Percentiles rank a stretch among this genome's conserved stretches.
These are phyloP conservation scores for Auriscalpium vulgare DNA, from an alignment of 768 basidiomycete genomes.

Conservation along the genomic window DNA sequence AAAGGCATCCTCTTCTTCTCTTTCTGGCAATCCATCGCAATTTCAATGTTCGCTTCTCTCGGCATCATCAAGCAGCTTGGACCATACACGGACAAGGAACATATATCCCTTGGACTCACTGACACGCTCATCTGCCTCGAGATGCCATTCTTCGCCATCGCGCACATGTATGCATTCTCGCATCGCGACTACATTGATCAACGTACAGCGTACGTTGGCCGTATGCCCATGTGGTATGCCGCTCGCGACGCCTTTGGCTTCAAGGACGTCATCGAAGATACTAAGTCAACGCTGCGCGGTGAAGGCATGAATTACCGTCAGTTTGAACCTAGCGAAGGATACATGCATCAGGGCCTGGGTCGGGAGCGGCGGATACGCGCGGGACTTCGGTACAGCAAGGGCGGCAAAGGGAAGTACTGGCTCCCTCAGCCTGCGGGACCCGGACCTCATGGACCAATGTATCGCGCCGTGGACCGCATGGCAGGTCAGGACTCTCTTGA, in stretches of 20 bases:
- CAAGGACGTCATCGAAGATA: constrained; percentile 83
- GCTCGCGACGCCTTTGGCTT: constrained; percentile 82
- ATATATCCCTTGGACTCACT: constrained; percentile 84
- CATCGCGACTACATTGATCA: constrained; percentile 78
- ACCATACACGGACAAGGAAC: constrained; percentile 79
- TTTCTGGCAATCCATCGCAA: constrained; percentile 90
- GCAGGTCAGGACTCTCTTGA: constrained; percentile 36
- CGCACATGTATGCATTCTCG: constrained; percentile 93
- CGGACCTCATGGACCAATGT: constrained; percentile 31
- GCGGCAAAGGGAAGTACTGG: constrained; percentile 96
- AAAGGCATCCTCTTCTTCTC: constrained; percentile 98
- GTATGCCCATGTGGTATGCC: constrained; percentile 85
- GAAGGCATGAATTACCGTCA: constrained; percentile 93
- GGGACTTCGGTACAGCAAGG: constrained; percentile 83
- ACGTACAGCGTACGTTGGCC: constrained; percentile 61
- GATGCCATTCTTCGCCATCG: constrained; percentile 95
- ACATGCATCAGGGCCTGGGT: constrained; percentile 83
- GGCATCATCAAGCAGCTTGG: constrained; percentile 72
- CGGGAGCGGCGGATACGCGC: constrained; percentile 84
- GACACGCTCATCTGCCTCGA: constrained; percentile 92
- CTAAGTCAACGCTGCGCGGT: constrained; percentile 72
- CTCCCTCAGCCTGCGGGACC: constrained; percentile 57
- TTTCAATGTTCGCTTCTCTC: constrained; percentile 85
- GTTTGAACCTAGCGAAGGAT: constrained; percentile 93
- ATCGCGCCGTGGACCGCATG: constrained; percentile 35